Evolutionary conservation across 345 rosid genomes (phyloP).

Genomic region (Heritiera littoralis): DNA sequence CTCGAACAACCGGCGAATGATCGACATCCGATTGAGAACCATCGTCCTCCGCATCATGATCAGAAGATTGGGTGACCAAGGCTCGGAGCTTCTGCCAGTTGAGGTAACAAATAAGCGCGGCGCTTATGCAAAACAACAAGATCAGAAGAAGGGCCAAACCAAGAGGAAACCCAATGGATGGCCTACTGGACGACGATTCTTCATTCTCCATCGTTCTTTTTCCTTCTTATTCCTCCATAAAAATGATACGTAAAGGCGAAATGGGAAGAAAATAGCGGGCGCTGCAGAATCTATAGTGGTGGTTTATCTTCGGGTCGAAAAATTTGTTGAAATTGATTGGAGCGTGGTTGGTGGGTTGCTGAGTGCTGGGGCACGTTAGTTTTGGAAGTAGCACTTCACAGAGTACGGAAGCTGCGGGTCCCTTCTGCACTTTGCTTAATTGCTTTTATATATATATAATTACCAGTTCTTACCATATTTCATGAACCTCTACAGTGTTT

Average conservation of each 20-base stretch:
- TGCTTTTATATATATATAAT: too few species aligned
- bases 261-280: neutral
- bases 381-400: conserved; percentile 6
- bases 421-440: neutral
- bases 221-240: neutral
- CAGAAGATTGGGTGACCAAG: conserved; percentile 16
- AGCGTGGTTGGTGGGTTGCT: neutral
- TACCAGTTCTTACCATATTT: neutral
- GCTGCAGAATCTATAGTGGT: neutral
- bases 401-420: conserved; percentile 7
- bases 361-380: conserved; percentile 8
- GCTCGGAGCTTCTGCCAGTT: conserved; percentile 37
- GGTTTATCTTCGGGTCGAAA: neutral
- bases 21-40: neutral
- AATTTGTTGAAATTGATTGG: neutral
- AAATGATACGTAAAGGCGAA: neutral
- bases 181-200: conserved; percentile 21
- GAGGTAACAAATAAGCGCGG: conserved; percentile 33
- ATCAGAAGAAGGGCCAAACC: conserved; percentile 39
- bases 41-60: neutral
- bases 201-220: neutral
- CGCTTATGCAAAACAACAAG: conserved; percentile 32
- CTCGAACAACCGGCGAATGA: neutral
- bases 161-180: conserved; percentile 41
- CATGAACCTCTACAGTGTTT: neutral